A percentile compares a stretch with the other conserved stretches of the same genome.
Evolutionary conservation across 1,139 yeast species (phyloP).

Genomic region (Blastobotrys indianensis): DNA sequence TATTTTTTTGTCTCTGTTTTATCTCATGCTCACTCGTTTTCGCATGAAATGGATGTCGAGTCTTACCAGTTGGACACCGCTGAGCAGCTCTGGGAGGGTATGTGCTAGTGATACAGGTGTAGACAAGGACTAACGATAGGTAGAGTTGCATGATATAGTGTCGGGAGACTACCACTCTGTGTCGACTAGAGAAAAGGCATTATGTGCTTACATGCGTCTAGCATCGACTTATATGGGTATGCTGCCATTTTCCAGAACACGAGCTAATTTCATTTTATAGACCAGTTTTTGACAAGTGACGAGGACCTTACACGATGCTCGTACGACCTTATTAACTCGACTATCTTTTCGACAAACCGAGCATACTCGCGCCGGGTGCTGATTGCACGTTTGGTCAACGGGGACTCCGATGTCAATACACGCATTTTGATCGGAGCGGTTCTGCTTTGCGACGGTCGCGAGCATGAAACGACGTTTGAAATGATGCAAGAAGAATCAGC

Average conservation of each 20-base stretch:
- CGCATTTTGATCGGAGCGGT: slow-evolving; percentile 44
- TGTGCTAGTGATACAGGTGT: slow-evolving; percentile 6
- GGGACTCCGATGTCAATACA: slow-evolving; percentile 20
- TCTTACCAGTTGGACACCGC: slow-evolving; percentile 30
- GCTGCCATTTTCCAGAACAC: slow-evolving; percentile 4
- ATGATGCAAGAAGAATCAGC: slow-evolving; percentile 48
- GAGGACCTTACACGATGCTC: slow-evolving; percentile 31
- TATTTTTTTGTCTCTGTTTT: no score
- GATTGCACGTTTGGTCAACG: slow-evolving; percentile 26
- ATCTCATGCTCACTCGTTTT: no score
- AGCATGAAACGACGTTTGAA: slow-evolving; percentile 39
- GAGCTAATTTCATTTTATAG: slow-evolving; percentile 8
- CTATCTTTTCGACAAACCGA: slow-evolving; percentile 27
- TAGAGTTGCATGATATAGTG: slow-evolving; percentile 25
- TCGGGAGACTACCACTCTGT: slow-evolving; percentile 27
- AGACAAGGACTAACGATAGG: not conserved
- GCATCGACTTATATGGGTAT: slow-evolving; percentile 28
- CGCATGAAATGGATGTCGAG: slow-evolving; percentile 26
- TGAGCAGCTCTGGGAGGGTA: slow-evolving; percentile 33
- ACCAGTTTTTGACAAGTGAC: slow-evolving; percentile 28
- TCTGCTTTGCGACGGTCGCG: slow-evolving; percentile 43
- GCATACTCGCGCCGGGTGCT: slow-evolving; percentile 31
- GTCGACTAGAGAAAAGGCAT: slow-evolving; percentile 23
- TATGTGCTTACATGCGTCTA: slow-evolving; percentile 27
- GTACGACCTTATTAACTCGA: slow-evolving; percentile 28